phyloP scores from a whole-genome alignment of 441 rosid species.

The Erysimum cheiri region DNA sequence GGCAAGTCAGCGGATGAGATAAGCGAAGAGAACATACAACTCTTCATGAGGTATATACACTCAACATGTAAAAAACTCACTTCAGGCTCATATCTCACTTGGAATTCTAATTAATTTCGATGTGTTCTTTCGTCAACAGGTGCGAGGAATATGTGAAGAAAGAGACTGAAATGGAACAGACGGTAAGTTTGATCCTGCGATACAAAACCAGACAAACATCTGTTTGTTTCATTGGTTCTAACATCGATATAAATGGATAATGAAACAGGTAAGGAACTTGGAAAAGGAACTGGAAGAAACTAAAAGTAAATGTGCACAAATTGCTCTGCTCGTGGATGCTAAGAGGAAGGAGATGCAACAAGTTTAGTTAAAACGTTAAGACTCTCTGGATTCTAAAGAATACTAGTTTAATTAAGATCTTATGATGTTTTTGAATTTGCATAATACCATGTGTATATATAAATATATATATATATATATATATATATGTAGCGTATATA shows the following conservation, averaged over 20 bases:
- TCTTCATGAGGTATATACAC: slow-evolving; percentile 61
- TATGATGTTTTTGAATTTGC: slow-evolving; percentile 7
- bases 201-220: slow-evolving; percentile 11
- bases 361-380: slow-evolving; percentile 8
- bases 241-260: slow-evolving; percentile 28
- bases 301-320: slow-evolving; percentile 60
- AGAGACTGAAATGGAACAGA: slow-evolving; percentile 58
- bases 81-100: background rate
- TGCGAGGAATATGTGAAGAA: slow-evolving; percentile 61
- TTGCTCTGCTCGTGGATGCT: slow-evolving; percentile 62
- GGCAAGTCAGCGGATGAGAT: slow-evolving; percentile 56
- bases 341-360: slow-evolving; percentile 54
- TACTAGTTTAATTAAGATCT: background rate
- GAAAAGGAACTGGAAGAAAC: slow-evolving; percentile 72
- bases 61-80: background rate
- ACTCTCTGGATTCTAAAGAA: slow-evolving; percentile 1
- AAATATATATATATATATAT: background rate
- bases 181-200: slow-evolving; percentile 47
- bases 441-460: background rate
- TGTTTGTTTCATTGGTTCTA: slow-evolving; percentile 11
- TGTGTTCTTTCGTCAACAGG: slow-evolving; percentile 26
- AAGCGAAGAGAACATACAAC: slow-evolving; percentile 76
- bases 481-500: no score
- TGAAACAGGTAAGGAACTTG: slow-evolving; percentile 56
- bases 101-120: background rate